These are phyloP conservation scores for Primulina tabacum DNA, from an alignment of 257 asterid species.

Conservation along the genomic window DNA sequence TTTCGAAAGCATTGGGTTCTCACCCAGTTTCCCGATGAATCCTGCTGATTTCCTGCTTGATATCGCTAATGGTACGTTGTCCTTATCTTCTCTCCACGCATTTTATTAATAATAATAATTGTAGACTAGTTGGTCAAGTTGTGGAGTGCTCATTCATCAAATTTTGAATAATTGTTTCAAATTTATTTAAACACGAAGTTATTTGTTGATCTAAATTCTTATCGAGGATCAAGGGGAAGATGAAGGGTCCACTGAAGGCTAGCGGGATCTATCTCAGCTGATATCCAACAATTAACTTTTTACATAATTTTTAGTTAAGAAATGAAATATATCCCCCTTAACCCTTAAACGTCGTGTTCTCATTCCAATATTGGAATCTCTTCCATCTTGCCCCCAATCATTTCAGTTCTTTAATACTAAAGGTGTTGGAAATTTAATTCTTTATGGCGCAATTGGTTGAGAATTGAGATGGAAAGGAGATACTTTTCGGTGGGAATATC, in stretches of 20 bases:
- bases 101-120: too few species aligned
- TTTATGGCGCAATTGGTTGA: neutral
- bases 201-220: too few species aligned
- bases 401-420: neutral
- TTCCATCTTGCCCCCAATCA: too few species aligned
- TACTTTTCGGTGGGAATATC: neutral
- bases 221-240: too few species aligned
- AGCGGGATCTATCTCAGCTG: neutral
- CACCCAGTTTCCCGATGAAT: conserved; percentile 82
- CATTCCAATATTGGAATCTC: neutral
- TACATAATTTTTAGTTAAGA: too few species aligned
- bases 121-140: too few species aligned
- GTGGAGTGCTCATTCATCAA: too few species aligned
- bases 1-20: conserved; percentile 63
- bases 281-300: neutral
- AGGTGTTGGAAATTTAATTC: neutral
- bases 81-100: neutral
- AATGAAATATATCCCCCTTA: neutral
- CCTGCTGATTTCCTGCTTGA: conserved; percentile 99
- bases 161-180: too few species aligned
- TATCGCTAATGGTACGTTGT: conserved; percentile 85
- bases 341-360: neutral
- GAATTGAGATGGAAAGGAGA: neutral
- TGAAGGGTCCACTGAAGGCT: too few species aligned
- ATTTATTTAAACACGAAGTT: too few species aligned